phyloP scores from a whole-genome alignment of 1,139 yeast genomes.

The Pichia sp. region DNA sequence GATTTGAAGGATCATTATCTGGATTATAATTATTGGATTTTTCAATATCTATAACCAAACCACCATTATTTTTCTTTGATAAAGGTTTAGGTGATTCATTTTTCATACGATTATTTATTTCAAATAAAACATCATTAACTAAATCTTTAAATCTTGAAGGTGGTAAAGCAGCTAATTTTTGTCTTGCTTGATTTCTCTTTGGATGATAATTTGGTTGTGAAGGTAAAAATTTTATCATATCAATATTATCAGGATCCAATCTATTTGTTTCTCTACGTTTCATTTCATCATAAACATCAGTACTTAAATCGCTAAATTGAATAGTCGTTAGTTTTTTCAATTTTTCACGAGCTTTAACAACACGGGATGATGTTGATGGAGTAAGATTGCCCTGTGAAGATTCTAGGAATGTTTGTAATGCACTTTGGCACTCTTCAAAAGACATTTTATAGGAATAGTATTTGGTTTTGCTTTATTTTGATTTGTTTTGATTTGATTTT shows the following conservation, averaged over 20 bases:
- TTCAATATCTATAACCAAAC: conserved; percentile 6
- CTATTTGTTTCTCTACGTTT: conserved; percentile 58
- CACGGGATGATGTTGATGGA: conserved; percentile 49
- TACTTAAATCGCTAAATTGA: conserved; percentile 85
- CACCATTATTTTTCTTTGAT: background rate
- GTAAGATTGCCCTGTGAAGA: conserved; percentile 44
- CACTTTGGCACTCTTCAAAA: conserved; percentile 32
- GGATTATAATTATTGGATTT: conserved; percentile 5
- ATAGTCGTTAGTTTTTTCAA: conserved; percentile 67
- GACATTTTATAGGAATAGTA: conserved; percentile 6
- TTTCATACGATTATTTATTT: conserved; percentile 63
- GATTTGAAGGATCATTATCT: conserved; percentile 2
- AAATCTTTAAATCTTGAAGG: conserved; percentile 80
- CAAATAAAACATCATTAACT: conserved; percentile 82
- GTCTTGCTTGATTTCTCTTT: conserved; percentile 92
- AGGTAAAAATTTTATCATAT: conserved; percentile 46
- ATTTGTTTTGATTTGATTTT: background rate
- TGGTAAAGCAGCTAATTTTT: conserved; percentile 81
- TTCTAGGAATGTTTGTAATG: conserved; percentile 47
- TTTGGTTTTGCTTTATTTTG: too few species aligned
- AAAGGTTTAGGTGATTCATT: background rate
- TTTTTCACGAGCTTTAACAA: conserved; percentile 79
- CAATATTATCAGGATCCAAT: conserved; percentile 34
- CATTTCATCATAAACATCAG: conserved; percentile 90
- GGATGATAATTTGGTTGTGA: conserved; percentile 81